Evolutionary conservation across 768 basidiomycete genomes (phyloP).

Genomic region (Heimioporus sp.): DNA sequence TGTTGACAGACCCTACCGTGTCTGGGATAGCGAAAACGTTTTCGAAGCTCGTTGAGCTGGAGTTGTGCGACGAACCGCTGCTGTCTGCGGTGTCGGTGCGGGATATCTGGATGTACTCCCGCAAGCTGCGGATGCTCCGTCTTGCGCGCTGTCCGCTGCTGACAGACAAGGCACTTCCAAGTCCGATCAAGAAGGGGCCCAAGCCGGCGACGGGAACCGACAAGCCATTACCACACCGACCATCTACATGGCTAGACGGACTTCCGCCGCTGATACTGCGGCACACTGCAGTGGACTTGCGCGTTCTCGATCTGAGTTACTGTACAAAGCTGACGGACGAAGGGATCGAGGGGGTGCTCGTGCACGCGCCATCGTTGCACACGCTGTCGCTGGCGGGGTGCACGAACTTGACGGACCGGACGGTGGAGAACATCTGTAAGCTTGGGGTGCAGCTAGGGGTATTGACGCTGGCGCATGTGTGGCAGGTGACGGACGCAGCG

Average conservation of each 20-base stretch:
- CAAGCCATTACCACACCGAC: slow-evolving; percentile 55
- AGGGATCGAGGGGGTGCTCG: slow-evolving; percentile 71
- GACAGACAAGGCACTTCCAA: slow-evolving; percentile 80
- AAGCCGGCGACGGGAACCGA: slow-evolving; percentile 30
- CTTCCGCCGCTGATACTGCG: slow-evolving; percentile 64
- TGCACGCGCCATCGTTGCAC: slow-evolving; percentile 74
- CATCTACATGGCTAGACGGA: slow-evolving; percentile 57
- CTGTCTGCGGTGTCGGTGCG: slow-evolving; percentile 69
- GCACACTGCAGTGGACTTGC: slow-evolving; percentile 68
- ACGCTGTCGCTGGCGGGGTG: slow-evolving; percentile 80
- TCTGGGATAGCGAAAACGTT: slow-evolving; percentile 73
- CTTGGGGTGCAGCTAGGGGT: slow-evolving; percentile 77
- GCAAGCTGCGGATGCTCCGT: slow-evolving; percentile 72
- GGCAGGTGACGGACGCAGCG: slow-evolving; percentile 75
- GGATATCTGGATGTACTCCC: slow-evolving; percentile 80
- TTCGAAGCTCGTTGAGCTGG: slow-evolving; percentile 77
- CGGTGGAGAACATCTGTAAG: slow-evolving; percentile 63
- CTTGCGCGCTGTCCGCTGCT: slow-evolving; percentile 75
- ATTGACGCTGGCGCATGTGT: slow-evolving; percentile 77
- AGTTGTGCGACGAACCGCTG: slow-evolving; percentile 66
- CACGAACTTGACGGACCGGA: slow-evolving; percentile 65
- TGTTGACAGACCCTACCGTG: slow-evolving; percentile 60
- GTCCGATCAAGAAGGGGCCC: slow-evolving; percentile 36
- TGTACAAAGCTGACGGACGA: slow-evolving; percentile 71
- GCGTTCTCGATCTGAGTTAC: slow-evolving; percentile 74